These are phyloP conservation scores for Barnettozyma wickerhamii DNA, from an alignment of 805 yeast genomes.

Conservation along the genomic window DNA sequence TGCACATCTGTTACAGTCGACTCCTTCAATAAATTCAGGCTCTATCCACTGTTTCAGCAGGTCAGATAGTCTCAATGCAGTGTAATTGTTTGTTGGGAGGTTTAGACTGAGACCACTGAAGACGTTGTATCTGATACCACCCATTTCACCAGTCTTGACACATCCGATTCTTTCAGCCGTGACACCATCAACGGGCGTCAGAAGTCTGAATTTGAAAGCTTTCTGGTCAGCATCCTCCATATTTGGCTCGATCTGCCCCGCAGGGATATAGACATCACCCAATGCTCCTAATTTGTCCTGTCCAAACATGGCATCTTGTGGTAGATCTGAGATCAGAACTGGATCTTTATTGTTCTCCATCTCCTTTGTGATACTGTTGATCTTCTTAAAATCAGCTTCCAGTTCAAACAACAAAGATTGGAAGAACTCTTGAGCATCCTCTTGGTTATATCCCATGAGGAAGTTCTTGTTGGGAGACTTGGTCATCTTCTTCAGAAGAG, in stretches of 20 bases:
- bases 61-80: constrained; percentile 42
- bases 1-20: constrained; percentile 92
- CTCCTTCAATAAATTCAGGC: constrained; percentile 88
- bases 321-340: constrained; percentile 26
- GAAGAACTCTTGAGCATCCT: constrained; percentile 95
- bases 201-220: constrained; percentile 48
- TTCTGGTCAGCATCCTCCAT: constrained; percentile 37
- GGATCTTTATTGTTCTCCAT: constrained; percentile 19
- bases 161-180: constrained; percentile 90
- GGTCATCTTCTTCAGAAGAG: constrained; percentile 61
- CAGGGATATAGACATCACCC: constrained; percentile 68
- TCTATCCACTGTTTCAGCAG: constrained; percentile 63
- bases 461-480: constrained; percentile 76
- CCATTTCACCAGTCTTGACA: constrained; percentile 85
- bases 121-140: constrained; percentile 83
- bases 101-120: constrained; percentile 70
- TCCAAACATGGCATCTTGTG: constrained; percentile 33
- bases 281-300: constrained; percentile 49
- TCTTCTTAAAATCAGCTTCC: constrained; percentile 50
- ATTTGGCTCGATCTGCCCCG: constrained; percentile 73
- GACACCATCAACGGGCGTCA: constrained; percentile 91
- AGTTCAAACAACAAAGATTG: constrained; percentile 68
- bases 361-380: constrained; percentile 9
- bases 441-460: constrained; percentile 84
- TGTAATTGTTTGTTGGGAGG: constrained; percentile 47